Conservation (phyloP, 495 filamentous ascomycete species). For the Achaetomiella virescens region DNA sequence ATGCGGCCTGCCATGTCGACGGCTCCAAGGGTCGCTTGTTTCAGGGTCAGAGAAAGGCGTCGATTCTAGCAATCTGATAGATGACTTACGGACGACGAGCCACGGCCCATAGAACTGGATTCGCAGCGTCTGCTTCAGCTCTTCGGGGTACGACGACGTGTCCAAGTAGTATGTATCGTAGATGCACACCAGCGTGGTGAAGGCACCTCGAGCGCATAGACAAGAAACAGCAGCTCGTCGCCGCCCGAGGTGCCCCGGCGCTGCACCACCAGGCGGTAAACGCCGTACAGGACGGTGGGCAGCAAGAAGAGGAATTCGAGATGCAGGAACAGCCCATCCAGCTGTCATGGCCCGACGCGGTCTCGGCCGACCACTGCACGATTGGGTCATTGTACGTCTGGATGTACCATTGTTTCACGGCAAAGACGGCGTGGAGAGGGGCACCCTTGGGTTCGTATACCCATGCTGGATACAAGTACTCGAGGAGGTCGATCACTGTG, state of each 20-base stretch:
- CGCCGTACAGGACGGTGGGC: slow-evolving; percentile 58
- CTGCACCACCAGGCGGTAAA: slow-evolving; percentile 25
- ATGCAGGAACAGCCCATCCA: slow-evolving; percentile 68
- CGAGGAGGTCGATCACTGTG: slow-evolving; percentile 58
- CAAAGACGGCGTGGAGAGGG: slow-evolving; percentile 42
- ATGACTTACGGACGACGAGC: slow-evolving; percentile 60
- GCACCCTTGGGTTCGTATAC: slow-evolving; percentile 39
- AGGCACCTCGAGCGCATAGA: slow-evolving; percentile 60
- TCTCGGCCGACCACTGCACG: slow-evolving; percentile 53
- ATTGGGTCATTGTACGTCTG: slow-evolving; percentile 68
- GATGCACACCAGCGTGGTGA: slow-evolving; percentile 68
- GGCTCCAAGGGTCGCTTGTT: slow-evolving; percentile 34
- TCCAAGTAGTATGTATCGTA: slow-evolving; percentile 49
- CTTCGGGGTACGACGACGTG: slow-evolving; percentile 35
- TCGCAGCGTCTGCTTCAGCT: slow-evolving; percentile 46
- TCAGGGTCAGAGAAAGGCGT: slow-evolving; percentile 10
- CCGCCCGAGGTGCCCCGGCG: slow-evolving; percentile 36
- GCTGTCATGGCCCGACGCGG: slow-evolving; percentile 29
- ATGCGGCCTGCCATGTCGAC: slow-evolving; percentile 39
- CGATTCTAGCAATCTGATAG: background rate
- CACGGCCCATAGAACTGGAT: slow-evolving; percentile 63
- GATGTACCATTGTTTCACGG: slow-evolving; percentile 58
- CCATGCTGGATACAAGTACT: slow-evolving; percentile 52
- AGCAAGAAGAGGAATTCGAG: slow-evolving; percentile 65
- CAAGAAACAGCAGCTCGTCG: slow-evolving; percentile 58